A percentile compares a stretch with the other conserved stretches of the same genome.
phyloP scores from a whole-genome alignment of 768 basidiomycete species.

The Rubroboletus satanas region DNA sequence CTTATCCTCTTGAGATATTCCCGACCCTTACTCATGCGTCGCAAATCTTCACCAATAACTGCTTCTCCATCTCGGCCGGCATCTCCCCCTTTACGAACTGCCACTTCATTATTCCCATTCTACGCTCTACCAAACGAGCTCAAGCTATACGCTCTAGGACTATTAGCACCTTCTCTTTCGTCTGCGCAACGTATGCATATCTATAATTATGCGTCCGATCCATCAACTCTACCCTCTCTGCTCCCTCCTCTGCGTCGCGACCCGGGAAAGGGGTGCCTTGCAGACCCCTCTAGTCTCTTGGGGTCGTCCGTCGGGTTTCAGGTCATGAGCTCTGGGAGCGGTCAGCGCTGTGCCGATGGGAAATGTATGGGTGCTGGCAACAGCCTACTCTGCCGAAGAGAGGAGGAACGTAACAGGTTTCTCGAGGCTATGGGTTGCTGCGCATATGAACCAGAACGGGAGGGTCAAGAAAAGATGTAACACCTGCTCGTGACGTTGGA shows the following conservation, averaged over 20 bases:
- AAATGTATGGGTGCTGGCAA: constrained; percentile 39
- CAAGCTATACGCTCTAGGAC: constrained; percentile 51
- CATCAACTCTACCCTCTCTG: constrained; percentile 45
- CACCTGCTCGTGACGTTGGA: neutral
- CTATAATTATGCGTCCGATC: constrained; percentile 47
- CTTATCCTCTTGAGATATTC: constrained; percentile 47
- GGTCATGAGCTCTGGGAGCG: constrained; percentile 4
- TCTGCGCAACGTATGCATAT: constrained; percentile 54
- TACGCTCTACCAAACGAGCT: constrained; percentile 53
- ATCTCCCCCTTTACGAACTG: constrained; percentile 13
- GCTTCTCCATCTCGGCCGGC: constrained; percentile 11
- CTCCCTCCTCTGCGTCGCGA: constrained; percentile 31
- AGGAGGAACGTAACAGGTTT: constrained; percentile 43
- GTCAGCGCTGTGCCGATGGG: constrained; percentile 32
- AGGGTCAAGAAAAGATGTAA: constrained; percentile 1
- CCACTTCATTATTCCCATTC: constrained; percentile 35
- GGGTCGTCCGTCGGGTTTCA: constrained; percentile 13
- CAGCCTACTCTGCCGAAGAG: constrained; percentile 38
- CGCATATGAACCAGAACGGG: constrained; percentile 39
- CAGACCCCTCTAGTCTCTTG: constrained; percentile 19
- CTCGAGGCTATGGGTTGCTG: constrained; percentile 44
- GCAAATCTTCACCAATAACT: constrained; percentile 13
- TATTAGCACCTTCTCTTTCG: constrained; percentile 55
- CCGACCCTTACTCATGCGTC: constrained; percentile 43
- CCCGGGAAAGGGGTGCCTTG: constrained; percentile 13